Evolutionary conservation across 208 protist species (phyloP).

Genomic region (Leishmania guyanensis): DNA sequence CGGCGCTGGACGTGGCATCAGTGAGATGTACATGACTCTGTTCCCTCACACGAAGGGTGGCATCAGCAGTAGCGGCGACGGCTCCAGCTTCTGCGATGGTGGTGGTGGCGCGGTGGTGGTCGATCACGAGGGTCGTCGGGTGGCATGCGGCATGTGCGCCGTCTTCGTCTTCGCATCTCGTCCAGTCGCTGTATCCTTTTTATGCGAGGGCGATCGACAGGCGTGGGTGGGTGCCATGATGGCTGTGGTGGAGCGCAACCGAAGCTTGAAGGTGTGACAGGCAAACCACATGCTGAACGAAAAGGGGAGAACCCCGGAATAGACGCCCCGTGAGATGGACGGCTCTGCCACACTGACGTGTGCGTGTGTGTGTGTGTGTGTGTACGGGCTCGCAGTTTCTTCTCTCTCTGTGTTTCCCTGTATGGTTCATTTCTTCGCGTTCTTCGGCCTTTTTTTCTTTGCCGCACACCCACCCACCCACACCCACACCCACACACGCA

Average conservation of each 20-base stretch:
- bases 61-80: not conserved
- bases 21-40: slow-evolving; percentile 14
- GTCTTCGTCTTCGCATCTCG: slow-evolving; percentile 57
- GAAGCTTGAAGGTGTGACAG: slow-evolving; percentile 19
- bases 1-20: slow-evolving; percentile 29
- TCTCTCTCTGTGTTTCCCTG: not conserved
- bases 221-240: slow-evolving; percentile 70
- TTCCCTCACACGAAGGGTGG: slow-evolving; percentile 8
- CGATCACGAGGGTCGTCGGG: slow-evolving; percentile 37
- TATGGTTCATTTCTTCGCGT: not conserved
- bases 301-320: not conserved
- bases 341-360: not conserved
- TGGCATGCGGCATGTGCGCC: slow-evolving; percentile 54
- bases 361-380: not conserved
- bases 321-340: not conserved
- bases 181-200: slow-evolving; percentile 56
- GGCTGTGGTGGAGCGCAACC: slow-evolving; percentile 74
- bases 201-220: slow-evolving; percentile 66
- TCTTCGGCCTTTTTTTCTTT: not conserved
- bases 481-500: not conserved
- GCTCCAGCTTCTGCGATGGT: not conserved
- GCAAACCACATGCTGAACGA: not conserved
- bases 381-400: not conserved
- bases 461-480: too few relatives aligned
- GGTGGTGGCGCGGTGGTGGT: slow-evolving; percentile 24